Conservation (phyloP, 306 rosid genomes). For the Quercus bicolor region DNA sequence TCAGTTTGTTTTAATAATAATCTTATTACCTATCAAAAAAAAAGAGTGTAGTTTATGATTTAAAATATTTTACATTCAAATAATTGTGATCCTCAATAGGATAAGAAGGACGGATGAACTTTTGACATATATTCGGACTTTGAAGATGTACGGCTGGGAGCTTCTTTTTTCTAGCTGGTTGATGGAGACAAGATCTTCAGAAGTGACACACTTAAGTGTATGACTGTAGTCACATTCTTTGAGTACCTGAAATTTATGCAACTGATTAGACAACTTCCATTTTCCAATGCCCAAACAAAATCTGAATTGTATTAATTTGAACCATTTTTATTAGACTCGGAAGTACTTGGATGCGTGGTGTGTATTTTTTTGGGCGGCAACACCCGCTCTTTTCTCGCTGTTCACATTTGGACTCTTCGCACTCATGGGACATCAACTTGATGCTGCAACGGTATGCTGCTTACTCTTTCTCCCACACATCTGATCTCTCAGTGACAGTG, state of each 20-base stretch:
- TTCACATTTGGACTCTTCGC: conserved; percentile 87
- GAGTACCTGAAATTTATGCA: conserved; percentile 11
- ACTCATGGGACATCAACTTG: conserved; percentile 86
- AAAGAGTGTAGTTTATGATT: background rate
- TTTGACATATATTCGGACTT: conserved; percentile 76
- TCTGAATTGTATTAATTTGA: conserved; percentile 19
- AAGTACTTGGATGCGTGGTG: conserved; percentile 99
- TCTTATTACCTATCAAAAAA: no score
- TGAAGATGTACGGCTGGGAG: conserved; percentile 97
- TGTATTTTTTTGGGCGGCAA: conserved; percentile 97
- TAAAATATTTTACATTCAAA: background rate
- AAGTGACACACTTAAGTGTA: conserved; percentile 85
- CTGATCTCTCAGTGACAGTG: conserved; percentile 11
- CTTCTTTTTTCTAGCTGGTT: conserved; percentile 85
- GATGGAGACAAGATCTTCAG: conserved; percentile 85
- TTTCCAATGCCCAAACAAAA: conserved; percentile 10
- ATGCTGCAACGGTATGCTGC: conserved; percentile 83
- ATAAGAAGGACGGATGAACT: conserved; percentile 89
- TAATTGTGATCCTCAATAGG: conserved; percentile 35
- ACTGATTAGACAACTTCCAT: background rate
- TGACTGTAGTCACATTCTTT: conserved; percentile 22
- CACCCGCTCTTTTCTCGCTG: conserved; percentile 88
- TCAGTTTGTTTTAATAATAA: no score
- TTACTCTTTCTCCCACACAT: conserved; percentile 18
- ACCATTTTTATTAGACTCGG: conserved; percentile 60